phyloP scores from a whole-genome alignment of 495 filamentous ascomycete species.

The Podospora pseudoanserina region DNA sequence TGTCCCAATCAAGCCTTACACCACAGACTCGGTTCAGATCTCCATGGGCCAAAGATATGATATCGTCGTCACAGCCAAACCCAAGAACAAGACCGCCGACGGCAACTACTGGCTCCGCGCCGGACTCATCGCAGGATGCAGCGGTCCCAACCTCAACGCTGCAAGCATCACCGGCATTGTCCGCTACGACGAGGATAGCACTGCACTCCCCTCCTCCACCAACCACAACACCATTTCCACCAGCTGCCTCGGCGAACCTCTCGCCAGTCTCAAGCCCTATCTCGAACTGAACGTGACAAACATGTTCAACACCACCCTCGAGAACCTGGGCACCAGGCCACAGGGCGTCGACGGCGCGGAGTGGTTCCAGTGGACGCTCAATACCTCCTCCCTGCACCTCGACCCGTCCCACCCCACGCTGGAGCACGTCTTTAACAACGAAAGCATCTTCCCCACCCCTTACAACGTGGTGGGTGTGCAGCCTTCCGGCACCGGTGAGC shows the following conservation, averaged over 20 bases:
- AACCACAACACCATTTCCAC: slow-evolving; percentile 23
- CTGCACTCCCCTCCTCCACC: slow-evolving; percentile 31
- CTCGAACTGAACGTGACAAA: slow-evolving; percentile 31
- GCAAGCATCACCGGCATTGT: slow-evolving; percentile 55
- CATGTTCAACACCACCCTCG: slow-evolving; percentile 19
- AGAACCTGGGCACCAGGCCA: slow-evolving; percentile 21
- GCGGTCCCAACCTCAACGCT: slow-evolving; percentile 32
- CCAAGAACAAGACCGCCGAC: slow-evolving; percentile 33
- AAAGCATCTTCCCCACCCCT: slow-evolving; percentile 29
- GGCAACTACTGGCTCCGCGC: slow-evolving; percentile 56
- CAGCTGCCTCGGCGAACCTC: slow-evolving; percentile 30
- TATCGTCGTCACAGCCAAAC: slow-evolving; percentile 60
- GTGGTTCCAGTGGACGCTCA: slow-evolving; percentile 37
- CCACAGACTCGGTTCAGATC: slow-evolving; percentile 46
- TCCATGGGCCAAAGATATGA: slow-evolving; percentile 65
- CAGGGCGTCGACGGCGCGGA: neutral
- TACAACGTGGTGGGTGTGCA: slow-evolving; percentile 33
- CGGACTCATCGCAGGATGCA: slow-evolving; percentile 42
- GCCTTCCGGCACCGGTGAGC: neutral
- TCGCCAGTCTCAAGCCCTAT: slow-evolving; percentile 30
- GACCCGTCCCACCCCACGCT: slow-evolving; percentile 36
- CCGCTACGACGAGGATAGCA: slow-evolving; percentile 44
- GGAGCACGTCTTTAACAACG: slow-evolving; percentile 23
- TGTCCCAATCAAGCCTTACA: slow-evolving; percentile 50
- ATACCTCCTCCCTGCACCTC: slow-evolving; percentile 28